These are phyloP conservation scores for Nicotiana knightiana DNA, from an alignment of 257 asterid genomes.

Conservation along the genomic window DNA sequence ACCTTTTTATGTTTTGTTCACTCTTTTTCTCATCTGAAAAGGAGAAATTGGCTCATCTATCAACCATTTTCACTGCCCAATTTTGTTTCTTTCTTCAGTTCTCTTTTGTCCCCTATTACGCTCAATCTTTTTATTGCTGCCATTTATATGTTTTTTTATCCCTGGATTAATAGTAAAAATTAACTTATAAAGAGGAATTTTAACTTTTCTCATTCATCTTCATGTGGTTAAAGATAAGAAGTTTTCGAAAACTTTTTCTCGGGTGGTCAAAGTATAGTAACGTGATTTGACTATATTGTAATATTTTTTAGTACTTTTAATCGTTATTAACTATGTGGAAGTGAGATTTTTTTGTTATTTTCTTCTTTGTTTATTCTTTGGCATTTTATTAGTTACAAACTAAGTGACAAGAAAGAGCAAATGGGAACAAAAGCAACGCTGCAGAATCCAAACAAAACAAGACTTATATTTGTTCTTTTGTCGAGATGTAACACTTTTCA, in stretches of 20 bases:
- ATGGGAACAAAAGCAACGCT: background rate
- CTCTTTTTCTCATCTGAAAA: conserved; percentile 7
- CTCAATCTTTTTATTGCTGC: background rate
- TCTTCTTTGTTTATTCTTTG: background rate
- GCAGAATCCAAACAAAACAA: background rate
- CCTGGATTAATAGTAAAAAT: background rate
- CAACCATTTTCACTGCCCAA: conserved; percentile 13
- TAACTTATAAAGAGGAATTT: background rate
- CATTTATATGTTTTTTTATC: background rate
- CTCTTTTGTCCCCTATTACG: background rate
- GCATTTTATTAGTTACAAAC: background rate
- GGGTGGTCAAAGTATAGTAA: background rate
- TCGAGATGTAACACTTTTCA: background rate
- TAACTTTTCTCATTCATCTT: background rate
- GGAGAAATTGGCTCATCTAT: conserved; percentile 9
- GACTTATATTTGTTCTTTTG: background rate
- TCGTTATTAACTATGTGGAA: background rate
- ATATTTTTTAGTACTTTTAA: background rate
- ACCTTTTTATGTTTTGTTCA: background rate
- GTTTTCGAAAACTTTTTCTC: background rate
- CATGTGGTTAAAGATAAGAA: too few relatives aligned
- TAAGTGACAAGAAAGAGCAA: background rate
- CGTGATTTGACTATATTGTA: background rate
- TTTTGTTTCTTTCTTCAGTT: conserved; percentile 2
- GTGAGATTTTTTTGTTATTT: conserved; percentile 1